These are phyloP conservation scores for Phanerochaete sordida DNA, from an alignment of 768 basidiomycete genomes.

Conservation along the genomic window DNA sequence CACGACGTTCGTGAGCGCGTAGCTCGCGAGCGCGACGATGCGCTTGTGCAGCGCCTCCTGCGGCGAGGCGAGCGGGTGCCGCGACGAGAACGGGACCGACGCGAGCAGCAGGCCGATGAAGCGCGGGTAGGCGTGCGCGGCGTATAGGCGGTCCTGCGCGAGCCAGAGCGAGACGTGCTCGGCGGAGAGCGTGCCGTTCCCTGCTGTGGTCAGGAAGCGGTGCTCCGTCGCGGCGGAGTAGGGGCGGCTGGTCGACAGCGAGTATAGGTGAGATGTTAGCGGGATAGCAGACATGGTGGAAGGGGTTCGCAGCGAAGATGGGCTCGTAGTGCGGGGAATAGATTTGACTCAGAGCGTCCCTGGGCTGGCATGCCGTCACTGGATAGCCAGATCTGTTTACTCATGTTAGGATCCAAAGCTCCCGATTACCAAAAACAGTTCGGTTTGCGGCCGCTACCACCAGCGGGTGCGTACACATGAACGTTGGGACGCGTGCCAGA, in stretches of 20 bases:
- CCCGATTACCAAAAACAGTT: background rate
- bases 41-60: slow-evolving; percentile 35
- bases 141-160: slow-evolving; percentile 72
- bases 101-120: slow-evolving; percentile 67
- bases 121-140: slow-evolving; percentile 68
- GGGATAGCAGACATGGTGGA: background rate
- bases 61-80: slow-evolving; percentile 27
- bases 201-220: slow-evolving; percentile 57
- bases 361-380: background rate
- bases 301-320: background rate
- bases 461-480: too few species aligned
- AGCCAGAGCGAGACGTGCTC: slow-evolving; percentile 58
- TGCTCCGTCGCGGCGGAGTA: slow-evolving; percentile 52
- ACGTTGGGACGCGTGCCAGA: too few species aligned
- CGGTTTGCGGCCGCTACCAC: too few species aligned
- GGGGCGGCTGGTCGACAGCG: slow-evolving; percentile 30
- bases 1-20: slow-evolving; percentile 54
- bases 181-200: slow-evolving; percentile 44
- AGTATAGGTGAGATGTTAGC: slow-evolving; percentile 33
- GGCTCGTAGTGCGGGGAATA: too few species aligned
- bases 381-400: background rate
- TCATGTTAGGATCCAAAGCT: slow-evolving; percentile 5
- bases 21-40: slow-evolving; percentile 47
- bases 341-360: too few species aligned
- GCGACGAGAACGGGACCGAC: slow-evolving; percentile 48